Base-by-base conservation (phyloP, 2,329 filamentous ascomycete species). In the Ceratocystis albifundus region DNA sequence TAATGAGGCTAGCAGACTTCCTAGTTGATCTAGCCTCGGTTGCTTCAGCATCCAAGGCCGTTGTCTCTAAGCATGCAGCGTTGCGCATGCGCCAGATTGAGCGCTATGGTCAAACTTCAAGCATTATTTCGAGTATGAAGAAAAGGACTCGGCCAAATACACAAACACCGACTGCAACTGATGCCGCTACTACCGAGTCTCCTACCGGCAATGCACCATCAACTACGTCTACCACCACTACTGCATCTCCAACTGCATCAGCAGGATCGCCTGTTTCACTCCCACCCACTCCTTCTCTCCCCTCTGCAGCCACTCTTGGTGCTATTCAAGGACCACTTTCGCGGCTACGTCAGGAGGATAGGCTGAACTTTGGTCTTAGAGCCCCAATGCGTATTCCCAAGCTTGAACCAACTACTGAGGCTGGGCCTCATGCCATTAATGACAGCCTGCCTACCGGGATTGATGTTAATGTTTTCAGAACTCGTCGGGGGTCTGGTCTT, bases 1-100 rank as follows among this genome's bases (percentile, higher is more conserved):
- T n/a, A 20, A 85, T 85, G 83, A 77, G 82, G 74, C 78, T 84
- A 80, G 83, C 82, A 77, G 86, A 83, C 77, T 84, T 80, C 72
- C 77, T 80, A 69, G 78, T 91, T 73, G 89, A 92, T 77, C 78
- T 88, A 71, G 84, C 86, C 70, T 83, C 86, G 68, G 79, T 92
- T 70, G 80, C 88, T 74, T 84, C 82, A 78, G 88, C 85, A 73
- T 87, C 88, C 63, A 83, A 85, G 68, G 82, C 82, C 44, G 81
- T 92, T 68, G 87, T 86, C 62, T 75, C 80, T 62, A 85, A 82
- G 74, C 85, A 87, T 74, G 73, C 83, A 62, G 82, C 82, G 67
- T 76, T 87, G 64, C 79, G 84, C 69, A 73, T 78, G 66, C 77
- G 79, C 55, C 83, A 85, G 74, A 73, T 83, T 65, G 80, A 83